Base-by-base conservation (phyloP, 164 flowering plant species). In the Annona squamosa region DNA sequence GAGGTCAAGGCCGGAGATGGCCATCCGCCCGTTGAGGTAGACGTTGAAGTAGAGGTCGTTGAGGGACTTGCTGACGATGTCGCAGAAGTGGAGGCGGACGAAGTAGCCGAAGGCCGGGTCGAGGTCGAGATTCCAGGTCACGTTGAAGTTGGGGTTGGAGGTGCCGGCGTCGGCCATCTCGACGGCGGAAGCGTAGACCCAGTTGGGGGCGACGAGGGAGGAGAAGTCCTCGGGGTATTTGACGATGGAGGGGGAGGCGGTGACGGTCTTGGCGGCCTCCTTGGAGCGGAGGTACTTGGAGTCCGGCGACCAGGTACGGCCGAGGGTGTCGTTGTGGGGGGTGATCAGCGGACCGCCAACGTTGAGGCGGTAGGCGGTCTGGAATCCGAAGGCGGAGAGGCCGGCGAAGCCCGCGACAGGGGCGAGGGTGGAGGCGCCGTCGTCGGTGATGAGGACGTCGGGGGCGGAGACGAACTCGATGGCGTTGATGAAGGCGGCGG, bases 1-100 rank as follows among this genome's bases (percentile, higher is more conserved):
- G 74, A 92, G 73, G 71, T 92, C 97, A 43, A 92, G 72, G 4
- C 82, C 88, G 0, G 92, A 82, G 13, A 90, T 80, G 0, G 86
- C 93, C 72, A 72, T 82, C 48, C 82, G 83, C 59, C 84, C 89
- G 64, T 88, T 88, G 16, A 92, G 72, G 63, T 88, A 92, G 26
- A 92, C 95, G 71, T 92, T 87, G 81, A 90, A 92, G 82, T 90
- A 92, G 61, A 92, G 85, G n/a, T 86, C 87, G 76, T 89, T 84
- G 16, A 86, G 80, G 0, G 88, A 61, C 64, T 88, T 89, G 85
- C 96, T 91, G 4, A 92, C 88, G 13, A 92, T 89, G 69, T 92
- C 97, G 65, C 91, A 86, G 74, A 92, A 90, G 80, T 92, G 95
- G 70, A 92, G 44, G 44, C 95, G 83, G 10, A 92, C n/a, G 13